Evolutionary conservation across 768 basidiomycete species (phyloP).

Genomic region (Zangia roseola): DNA sequence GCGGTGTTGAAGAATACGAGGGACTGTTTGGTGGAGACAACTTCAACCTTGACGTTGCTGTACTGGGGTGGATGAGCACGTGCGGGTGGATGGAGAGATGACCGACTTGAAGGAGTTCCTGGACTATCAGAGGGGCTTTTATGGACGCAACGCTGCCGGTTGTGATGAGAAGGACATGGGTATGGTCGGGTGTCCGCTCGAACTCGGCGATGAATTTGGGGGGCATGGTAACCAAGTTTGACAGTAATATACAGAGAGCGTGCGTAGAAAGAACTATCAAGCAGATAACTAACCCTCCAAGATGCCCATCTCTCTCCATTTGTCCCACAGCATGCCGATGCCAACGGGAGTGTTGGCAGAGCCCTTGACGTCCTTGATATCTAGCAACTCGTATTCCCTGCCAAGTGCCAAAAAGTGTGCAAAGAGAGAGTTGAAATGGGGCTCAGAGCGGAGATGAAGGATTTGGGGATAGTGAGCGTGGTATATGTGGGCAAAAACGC

Average conservation of each 20-base stretch:
- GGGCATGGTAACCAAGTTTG: slow-evolving; percentile 6
- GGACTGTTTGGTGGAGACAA: slow-evolving; percentile 78
- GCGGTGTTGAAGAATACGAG: slow-evolving; percentile 69
- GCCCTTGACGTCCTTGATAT: slow-evolving; percentile 85
- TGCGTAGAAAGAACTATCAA: background rate
- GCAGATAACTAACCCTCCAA: slow-evolving; percentile 38
- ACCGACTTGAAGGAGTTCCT: slow-evolving; percentile 67
- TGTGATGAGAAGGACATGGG: slow-evolving; percentile 78
- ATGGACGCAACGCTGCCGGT: slow-evolving; percentile 96
- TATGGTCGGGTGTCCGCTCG: slow-evolving; percentile 25
- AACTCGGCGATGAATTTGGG: slow-evolving; percentile 27
- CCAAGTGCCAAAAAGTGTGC: slow-evolving; percentile 98
- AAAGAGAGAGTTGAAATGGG: slow-evolving; percentile 96
- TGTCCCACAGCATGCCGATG: slow-evolving; percentile 79
- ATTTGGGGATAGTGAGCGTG: slow-evolving; percentile 91
- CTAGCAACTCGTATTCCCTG: slow-evolving; percentile 86
- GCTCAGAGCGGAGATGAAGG: slow-evolving; percentile 89
- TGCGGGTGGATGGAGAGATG: background rate
- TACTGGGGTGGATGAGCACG: slow-evolving; percentile 47
- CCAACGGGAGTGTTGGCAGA: slow-evolving; percentile 60
- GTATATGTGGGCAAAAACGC: slow-evolving; percentile 97
- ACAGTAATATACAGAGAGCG: slow-evolving; percentile 13
- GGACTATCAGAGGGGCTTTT: slow-evolving; percentile 87
- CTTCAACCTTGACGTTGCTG: slow-evolving; percentile 70
- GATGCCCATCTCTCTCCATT: slow-evolving; percentile 86